A percentile compares a stretch with the other conserved stretches of the same genome.
Conservation (phyloP, 2,329 filamentous ascomycete genomes). For the Phialophora verrucosa region DNA sequence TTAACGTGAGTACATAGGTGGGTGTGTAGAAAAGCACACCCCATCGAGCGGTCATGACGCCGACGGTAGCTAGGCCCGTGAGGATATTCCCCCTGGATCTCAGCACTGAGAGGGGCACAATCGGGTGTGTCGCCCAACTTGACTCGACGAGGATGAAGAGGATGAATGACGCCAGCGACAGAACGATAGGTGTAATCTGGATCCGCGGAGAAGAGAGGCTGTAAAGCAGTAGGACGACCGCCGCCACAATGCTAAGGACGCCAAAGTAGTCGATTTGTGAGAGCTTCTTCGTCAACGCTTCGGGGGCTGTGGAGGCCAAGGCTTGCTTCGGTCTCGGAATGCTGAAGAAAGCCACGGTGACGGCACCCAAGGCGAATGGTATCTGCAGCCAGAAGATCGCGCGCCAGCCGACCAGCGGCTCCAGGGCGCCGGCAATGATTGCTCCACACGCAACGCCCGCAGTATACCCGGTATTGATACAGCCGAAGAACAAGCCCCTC, state of each 20-base stretch:
- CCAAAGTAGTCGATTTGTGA: slow-evolving; percentile 76
- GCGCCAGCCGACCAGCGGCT: slow-evolving; percentile 72
- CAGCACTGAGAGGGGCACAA: slow-evolving; percentile 75
- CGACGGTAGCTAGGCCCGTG: slow-evolving; percentile 74
- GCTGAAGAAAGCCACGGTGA: slow-evolving; percentile 66
- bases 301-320: slow-evolving; percentile 45
- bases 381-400: slow-evolving; percentile 75
- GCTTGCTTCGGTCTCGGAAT: slow-evolving; percentile 60
- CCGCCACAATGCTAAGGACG: slow-evolving; percentile 66
- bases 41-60: slow-evolving; percentile 83
- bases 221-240: slow-evolving; percentile 74
- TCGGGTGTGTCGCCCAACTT: slow-evolving; percentile 68
- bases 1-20: slow-evolving; percentile 77
- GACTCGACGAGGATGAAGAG: slow-evolving; percentile 67
- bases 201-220: slow-evolving; percentile 70
- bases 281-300: slow-evolving; percentile 59
- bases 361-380: slow-evolving; percentile 67
- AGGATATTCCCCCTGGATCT: slow-evolving; percentile 72
- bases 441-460: slow-evolving; percentile 73
- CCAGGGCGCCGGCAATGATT: slow-evolving; percentile 69
- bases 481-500: slow-evolving; percentile 74
- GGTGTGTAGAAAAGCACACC: slow-evolving; percentile 80
- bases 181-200: slow-evolving; percentile 62
- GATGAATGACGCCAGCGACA: slow-evolving; percentile 65
- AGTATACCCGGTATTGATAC: slow-evolving; percentile 75